Base-by-base conservation (phyloP, 345 rosid genomes). In the Stellera chamaejasme region DNA sequence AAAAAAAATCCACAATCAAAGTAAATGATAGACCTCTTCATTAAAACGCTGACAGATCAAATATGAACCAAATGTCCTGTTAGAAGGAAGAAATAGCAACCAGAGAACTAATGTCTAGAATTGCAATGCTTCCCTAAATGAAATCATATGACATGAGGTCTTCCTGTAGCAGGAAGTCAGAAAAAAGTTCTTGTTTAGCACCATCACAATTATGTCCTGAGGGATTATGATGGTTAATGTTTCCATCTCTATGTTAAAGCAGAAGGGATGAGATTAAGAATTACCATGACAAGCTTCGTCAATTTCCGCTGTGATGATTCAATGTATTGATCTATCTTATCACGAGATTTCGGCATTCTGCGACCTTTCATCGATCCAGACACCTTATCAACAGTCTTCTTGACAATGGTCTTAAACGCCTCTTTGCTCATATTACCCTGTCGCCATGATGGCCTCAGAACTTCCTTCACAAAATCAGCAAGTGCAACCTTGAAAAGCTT, bases 371-470 rank as follows among this genome's bases (percentile, higher is more conserved):
- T 82, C 50, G 96, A 86, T 48, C 82, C 88, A 7, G 89, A 68
- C 4, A 88, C 98, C 65, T 92, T 92, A 43, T 88, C 98, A 43
- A 92, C 95, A 2, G 80, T 82, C 72, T 90, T 88, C 80, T 88
- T 88, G 54, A 88, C 96, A 46, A 92, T 82, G 36, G 87, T 92
- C 75, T 92, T 92, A 58, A 86, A 92, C 44, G 95, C 87, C 65
- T 92, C 97, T 73, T 86, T 92, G 76, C 97, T 92, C 96, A 92
- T 88, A 66, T 84, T 81, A 65, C 98, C 95, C 66, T 92, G 89
- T 47, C 75, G 74, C 98, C 97, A 92, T 3, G 94, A 84, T 1
- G 98, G 98, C 79, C 79, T 87, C 49, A 88, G 70, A 72, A 84
- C 77, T 61, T 81, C 98, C 75, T 92, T 92, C n/a, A 92, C 97